A percentile compares a stretch with the other conserved stretches of the same genome.
Evolutionary conservation across 2,329 filamentous ascomycete genomes (phyloP).

Genomic region (Fusarium sp.): DNA sequence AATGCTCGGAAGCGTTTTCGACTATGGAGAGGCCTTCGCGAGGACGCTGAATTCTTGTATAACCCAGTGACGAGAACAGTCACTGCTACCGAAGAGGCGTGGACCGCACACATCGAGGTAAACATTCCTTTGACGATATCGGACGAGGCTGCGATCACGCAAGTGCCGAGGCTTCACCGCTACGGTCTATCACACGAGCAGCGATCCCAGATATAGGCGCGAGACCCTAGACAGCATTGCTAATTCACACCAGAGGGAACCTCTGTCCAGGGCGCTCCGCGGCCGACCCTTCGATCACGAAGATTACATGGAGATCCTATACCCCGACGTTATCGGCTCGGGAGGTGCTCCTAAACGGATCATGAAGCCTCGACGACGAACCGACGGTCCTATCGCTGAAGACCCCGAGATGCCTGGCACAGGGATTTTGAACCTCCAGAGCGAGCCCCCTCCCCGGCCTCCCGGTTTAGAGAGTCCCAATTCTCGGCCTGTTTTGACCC

Average conservation of each 20-base stretch:
- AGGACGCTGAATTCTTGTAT: constrained; percentile 68
- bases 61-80: constrained; percentile 63
- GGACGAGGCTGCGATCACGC: constrained; percentile 1
- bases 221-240: constrained; percentile 8
- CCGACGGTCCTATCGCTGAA: constrained; percentile 59
- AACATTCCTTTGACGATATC: constrained; percentile 39
- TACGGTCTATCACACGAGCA: background rate
- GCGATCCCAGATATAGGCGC: background rate
- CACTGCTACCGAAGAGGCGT: constrained; percentile 67
- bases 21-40: constrained; percentile 69
- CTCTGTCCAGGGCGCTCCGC: constrained; percentile 66
- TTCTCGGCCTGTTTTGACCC: constrained; percentile 44
- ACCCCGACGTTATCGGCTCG: constrained; percentile 70
- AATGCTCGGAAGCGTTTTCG: constrained; percentile 72
- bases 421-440: constrained; percentile 58
- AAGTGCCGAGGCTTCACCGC: constrained; percentile 5
- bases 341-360: constrained; percentile 70
- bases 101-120: constrained; percentile 69
- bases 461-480: constrained; percentile 41
- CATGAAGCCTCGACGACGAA: constrained; percentile 65
- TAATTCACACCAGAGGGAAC: constrained; percentile 61
- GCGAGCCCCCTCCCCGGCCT: constrained; percentile 46
- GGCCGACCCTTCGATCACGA: constrained; percentile 71
- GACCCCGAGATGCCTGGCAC: constrained; percentile 63
- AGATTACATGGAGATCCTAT: constrained; percentile 70